Conservation (phyloP, 1,284 basidiomycete species). For the Leccinum pallidistipes region DNA sequence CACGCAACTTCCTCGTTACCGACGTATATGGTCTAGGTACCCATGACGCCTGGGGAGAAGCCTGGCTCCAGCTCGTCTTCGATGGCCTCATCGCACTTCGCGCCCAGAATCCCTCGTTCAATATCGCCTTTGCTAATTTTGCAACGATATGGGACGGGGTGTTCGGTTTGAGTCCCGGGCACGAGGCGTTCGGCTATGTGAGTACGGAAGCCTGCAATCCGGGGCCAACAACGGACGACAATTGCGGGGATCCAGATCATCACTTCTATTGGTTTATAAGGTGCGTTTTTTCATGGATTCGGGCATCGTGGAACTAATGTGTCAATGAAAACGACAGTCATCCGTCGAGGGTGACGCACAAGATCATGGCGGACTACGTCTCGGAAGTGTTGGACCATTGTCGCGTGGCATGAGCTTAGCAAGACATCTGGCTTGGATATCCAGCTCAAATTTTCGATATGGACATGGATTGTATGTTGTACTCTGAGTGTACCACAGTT, state of each 20-base stretch:
- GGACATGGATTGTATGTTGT: not conserved
- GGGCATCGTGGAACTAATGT: not conserved
- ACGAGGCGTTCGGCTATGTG: conserved; percentile 48
- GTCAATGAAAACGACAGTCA: conserved; percentile 29
- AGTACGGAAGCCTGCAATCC: conserved; percentile 39
- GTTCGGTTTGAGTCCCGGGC: conserved; percentile 41
- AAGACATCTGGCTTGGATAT: not conserved
- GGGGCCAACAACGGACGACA: conserved; percentile 32
- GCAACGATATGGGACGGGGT: conserved; percentile 47
- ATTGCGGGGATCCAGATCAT: conserved; percentile 46
- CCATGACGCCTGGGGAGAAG: conserved; percentile 39
- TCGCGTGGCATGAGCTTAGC: conserved; percentile 2
- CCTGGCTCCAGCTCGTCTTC: conserved; percentile 44
- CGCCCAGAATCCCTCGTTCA: conserved; percentile 27
- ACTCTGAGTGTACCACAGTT: not conserved
- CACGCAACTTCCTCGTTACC: conserved; percentile 45
- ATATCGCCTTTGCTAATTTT: conserved; percentile 48
- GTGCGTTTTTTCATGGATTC: conserved; percentile 31
- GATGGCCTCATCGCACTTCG: conserved; percentile 35
- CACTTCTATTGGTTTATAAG: conserved; percentile 52
- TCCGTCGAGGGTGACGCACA: conserved; percentile 43
- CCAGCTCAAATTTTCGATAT: not conserved
- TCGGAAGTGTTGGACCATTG: conserved; percentile 42
- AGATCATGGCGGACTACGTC: conserved; percentile 51
- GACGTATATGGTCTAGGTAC: conserved; percentile 49